These are phyloP conservation scores for Saccharomyces jurei DNA, from an alignment of 805 yeast species.

Conservation along the genomic window DNA sequence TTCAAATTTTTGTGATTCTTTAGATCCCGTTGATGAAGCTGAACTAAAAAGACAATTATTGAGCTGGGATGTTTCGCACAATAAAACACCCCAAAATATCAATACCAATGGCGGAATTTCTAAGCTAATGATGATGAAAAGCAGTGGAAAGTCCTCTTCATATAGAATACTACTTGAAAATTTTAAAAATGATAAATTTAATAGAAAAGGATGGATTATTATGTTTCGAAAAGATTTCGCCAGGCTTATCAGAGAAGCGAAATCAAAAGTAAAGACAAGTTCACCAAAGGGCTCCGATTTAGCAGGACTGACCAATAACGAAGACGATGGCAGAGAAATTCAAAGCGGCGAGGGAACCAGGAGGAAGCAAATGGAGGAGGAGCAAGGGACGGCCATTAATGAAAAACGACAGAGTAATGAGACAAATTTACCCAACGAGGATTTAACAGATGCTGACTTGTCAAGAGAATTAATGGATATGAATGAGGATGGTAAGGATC, in stretches of 20 bases:
- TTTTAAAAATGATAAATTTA: conserved; percentile 41
- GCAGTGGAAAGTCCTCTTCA: conserved; percentile 25
- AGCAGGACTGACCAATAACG: conserved; percentile 10
- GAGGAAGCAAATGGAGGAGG: background rate
- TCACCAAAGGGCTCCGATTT: conserved; percentile 3
- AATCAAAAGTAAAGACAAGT: conserved; percentile 14
- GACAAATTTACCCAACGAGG: background rate
- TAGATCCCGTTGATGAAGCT: conserved; percentile 50
- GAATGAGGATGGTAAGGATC: background rate
- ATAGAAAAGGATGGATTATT: conserved; percentile 37
- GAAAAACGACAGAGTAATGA: background rate
- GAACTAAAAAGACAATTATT: conserved; percentile 47
- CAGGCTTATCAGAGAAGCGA: conserved; percentile 34
- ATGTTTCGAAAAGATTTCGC: conserved; percentile 36
- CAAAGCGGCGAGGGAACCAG: background rate
- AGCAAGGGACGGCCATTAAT: background rate
- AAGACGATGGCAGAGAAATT: conserved; percentile 4
- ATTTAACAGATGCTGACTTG: conserved; percentile 5
- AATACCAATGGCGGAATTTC: conserved; percentile 17
- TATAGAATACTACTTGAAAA: conserved; percentile 18
- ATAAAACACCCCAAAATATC: conserved; percentile 5
- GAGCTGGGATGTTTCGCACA: conserved; percentile 54
- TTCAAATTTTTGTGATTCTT: conserved; percentile 63
- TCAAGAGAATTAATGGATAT: conserved; percentile 2
- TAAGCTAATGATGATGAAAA: conserved; percentile 25